Percentiles rank a stretch among this genome's conserved stretches.
Evolutionary conservation across 129 eudicot species (phyloP).

Genomic region (Artemisia annua): DNA sequence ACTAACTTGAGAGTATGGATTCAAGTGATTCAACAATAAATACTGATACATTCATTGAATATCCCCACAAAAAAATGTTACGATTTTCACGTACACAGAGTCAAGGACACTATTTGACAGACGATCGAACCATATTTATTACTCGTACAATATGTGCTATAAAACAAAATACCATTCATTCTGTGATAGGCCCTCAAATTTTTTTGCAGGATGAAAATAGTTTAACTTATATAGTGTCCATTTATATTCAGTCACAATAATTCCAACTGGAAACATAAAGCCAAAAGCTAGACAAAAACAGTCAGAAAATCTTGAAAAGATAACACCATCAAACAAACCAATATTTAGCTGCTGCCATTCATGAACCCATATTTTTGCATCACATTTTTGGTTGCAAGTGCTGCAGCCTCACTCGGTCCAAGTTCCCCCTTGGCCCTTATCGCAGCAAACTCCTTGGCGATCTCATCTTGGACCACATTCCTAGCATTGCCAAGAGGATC

Average conservation of each 20-base stretch:
- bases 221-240: constrained; percentile 1
- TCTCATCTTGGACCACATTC: constrained; percentile 71
- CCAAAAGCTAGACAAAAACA: constrained; percentile 15
- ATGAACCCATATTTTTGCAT: constrained; percentile 67
- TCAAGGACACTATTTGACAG: constrained; percentile 12
- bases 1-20: neutral
- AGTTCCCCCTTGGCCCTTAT: constrained; percentile 69
- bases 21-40: neutral
- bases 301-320: neutral
- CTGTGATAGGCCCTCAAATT: neutral
- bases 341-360: constrained; percentile 19
- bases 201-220: neutral
- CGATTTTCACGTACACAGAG: neutral
- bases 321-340: constrained; percentile 9
- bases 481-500: constrained; percentile 75
- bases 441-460: constrained; percentile 62
- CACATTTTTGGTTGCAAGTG: constrained; percentile 74
- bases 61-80: neutral
- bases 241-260: constrained; percentile 10
- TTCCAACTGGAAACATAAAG: constrained; percentile 17
- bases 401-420: constrained; percentile 84
- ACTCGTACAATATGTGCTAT: neutral
- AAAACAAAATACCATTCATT: constrained; percentile 22
- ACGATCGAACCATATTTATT: constrained; percentile 2
- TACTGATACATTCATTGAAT: neutral